Percentiles rank a stretch among this genome's conserved stretches.
These are phyloP conservation scores for Pestalotiopsis sp. DNA, from an alignment of 2,329 filamentous ascomycete species.

Conservation along the genomic window DNA sequence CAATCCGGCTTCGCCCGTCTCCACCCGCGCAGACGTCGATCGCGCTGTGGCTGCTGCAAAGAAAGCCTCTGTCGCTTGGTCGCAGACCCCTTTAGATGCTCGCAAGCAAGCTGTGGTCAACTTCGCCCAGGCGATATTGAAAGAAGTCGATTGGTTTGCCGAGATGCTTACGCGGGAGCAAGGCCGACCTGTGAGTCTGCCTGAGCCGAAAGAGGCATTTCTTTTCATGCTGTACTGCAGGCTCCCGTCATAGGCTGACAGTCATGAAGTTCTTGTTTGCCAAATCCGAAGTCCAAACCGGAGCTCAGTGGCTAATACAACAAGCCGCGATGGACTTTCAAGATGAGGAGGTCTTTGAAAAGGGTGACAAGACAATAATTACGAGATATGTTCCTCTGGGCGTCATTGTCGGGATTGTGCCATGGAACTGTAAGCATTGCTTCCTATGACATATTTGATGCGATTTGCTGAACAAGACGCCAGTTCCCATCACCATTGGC, in stretches of 20 bases:
- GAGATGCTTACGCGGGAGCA: slow-evolving; percentile 19
- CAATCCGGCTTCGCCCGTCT: slow-evolving; percentile 53
- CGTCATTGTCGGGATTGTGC: slow-evolving; percentile 48
- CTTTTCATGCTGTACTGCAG: not conserved
- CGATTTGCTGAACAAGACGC: not conserved
- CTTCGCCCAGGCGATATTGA: slow-evolving; percentile 23
- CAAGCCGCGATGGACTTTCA: slow-evolving; percentile 31
- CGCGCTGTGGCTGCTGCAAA: slow-evolving; percentile 50
- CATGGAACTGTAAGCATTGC: slow-evolving; percentile 47
- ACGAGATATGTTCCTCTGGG: slow-evolving; percentile 38
- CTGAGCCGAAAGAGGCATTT: not conserved
- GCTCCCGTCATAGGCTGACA: not conserved
- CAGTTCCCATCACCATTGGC: not conserved
- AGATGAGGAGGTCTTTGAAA: slow-evolving; percentile 39
- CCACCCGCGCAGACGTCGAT: slow-evolving; percentile 51
- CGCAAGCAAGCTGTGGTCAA: slow-evolving; percentile 27
- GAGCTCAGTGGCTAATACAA: slow-evolving; percentile 22
- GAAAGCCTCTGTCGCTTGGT: slow-evolving; percentile 50
- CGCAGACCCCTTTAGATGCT: slow-evolving; percentile 33
- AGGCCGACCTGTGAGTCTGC: slow-evolving; percentile 19
- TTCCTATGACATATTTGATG: not conserved
- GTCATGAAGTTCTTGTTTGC: not conserved
- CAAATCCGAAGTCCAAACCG: slow-evolving; percentile 16
- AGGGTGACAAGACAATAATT: slow-evolving; percentile 30
- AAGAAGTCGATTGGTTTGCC: slow-evolving; percentile 15